A percentile compares a stretch with the other conserved stretches of the same genome.
Evolutionary conservation across 306 rosid species (phyloP).

Genomic region (Cicer yamashitae): DNA sequence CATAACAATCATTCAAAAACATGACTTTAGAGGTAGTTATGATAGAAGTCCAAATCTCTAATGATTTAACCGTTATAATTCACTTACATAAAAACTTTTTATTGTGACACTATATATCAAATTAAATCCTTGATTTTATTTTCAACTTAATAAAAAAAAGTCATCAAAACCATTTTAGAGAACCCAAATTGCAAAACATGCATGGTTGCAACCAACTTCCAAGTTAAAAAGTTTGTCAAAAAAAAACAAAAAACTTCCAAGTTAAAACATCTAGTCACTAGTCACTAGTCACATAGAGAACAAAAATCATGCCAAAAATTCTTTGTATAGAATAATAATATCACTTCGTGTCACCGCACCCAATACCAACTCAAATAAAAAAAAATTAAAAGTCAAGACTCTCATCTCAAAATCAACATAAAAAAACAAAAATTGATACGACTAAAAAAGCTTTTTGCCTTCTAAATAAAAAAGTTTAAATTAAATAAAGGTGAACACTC

Average conservation of each 20-base stretch:
- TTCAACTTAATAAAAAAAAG: too few relatives aligned
- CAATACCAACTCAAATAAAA: background rate
- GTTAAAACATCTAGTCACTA: constrained; percentile 10
- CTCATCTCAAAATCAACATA: background rate
- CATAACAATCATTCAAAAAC: too few relatives aligned
- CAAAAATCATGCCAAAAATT: constrained; percentile 14
- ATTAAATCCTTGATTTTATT: too few relatives aligned
- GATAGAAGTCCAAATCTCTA: too few relatives aligned
- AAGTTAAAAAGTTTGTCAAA: too few relatives aligned
- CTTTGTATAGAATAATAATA: background rate
- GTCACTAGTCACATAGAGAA: background rate
- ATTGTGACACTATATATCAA: too few relatives aligned
- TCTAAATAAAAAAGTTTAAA: background rate
- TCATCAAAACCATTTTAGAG: background rate
- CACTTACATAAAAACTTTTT: too few relatives aligned
- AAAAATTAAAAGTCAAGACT: background rate
- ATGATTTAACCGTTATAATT: too few relatives aligned
- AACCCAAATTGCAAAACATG: constrained; percentile 23
- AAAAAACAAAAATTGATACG: background rate
- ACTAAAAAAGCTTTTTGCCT: background rate
- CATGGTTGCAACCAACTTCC: background rate
- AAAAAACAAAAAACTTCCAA: background rate
- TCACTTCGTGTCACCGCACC: background rate
- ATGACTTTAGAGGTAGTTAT: too few relatives aligned
- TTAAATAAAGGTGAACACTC: background rate